Percentiles rank a stretch among this genome's conserved stretches.
phyloP scores from a whole-genome alignment of 345 rosid genomes.

The Sapria himalayana region DNA sequence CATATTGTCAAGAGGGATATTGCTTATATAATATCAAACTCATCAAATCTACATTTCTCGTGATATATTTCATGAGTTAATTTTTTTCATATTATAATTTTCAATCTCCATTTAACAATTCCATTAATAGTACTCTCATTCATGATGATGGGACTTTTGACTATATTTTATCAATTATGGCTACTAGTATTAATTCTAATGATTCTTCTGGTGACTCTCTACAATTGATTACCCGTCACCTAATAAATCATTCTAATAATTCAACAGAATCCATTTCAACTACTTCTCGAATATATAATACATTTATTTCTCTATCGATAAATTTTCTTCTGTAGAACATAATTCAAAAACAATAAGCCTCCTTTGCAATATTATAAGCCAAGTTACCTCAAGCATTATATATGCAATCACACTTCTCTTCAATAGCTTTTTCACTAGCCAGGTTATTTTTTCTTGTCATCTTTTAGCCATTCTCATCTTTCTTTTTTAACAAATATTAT shows the following conservation, averaged over 20 bases:
- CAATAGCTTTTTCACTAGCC: no score
- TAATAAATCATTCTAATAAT: neutral
- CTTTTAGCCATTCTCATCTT: neutral
- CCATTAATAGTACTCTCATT: neutral
- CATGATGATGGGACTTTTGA: neutral
- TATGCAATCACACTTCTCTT: no score
- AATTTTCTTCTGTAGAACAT: no score
- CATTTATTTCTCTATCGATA: no score
- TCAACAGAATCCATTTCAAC: accelerated
- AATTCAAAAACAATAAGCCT: no score
- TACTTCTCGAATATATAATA: no score
- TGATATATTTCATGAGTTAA: neutral
- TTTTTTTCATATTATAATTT: neutral
- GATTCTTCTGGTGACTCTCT: no score
- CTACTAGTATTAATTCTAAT: neutral
- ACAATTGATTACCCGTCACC: no score
- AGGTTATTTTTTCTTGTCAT: neutral
- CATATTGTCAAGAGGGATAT: neutral
- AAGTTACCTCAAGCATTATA: no score
- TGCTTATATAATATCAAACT: neutral
- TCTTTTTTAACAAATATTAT: neutral
- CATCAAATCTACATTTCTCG: no score
- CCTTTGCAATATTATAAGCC: no score
- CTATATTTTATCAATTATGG: neutral
- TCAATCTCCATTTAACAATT: neutral